Evolutionary conservation across 2,329 filamentous ascomycete genomes (phyloP).

Genomic region (Penicillium sp.): DNA sequence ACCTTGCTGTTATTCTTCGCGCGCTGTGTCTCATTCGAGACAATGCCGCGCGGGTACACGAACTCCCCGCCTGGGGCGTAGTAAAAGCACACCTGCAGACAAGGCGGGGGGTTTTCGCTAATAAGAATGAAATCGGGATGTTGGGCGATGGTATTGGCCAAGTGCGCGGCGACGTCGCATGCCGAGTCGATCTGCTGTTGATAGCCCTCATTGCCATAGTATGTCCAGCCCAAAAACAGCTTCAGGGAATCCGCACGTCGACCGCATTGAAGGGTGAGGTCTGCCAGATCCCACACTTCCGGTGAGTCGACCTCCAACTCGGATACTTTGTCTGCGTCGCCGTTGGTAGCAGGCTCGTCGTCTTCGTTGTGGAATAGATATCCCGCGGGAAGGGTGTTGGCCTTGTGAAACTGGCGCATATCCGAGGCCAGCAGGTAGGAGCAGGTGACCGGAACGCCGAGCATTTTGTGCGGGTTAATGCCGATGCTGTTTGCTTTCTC

Average conservation of each 20-base stretch:
- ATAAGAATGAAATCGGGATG: conserved; percentile 66
- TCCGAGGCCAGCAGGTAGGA: conserved; percentile 82
- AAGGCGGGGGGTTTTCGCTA: conserved; percentile 73
- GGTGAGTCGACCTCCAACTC: conserved; percentile 34
- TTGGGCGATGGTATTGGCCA: conserved; percentile 59
- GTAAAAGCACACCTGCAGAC: conserved; percentile 94
- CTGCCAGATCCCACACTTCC: conserved; percentile 84
- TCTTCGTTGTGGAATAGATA: conserved; percentile 72
- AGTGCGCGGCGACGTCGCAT: conserved; percentile 66
- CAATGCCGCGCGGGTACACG: conserved; percentile 31
- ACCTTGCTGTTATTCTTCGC: conserved; percentile 52
- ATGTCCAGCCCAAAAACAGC: conserved; percentile 82
- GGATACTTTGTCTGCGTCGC: conserved; percentile 12
- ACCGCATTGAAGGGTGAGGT: conserved; percentile 90
- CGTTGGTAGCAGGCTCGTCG: conserved; percentile 35
- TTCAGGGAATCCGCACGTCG: conserved; percentile 82
- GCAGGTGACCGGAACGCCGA: conserved; percentile 85
- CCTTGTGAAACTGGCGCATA: conserved; percentile 70
- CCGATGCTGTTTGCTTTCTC: conserved; percentile 77
- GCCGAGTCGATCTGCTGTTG: conserved; percentile 66
- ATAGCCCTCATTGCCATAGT: conserved; percentile 78
- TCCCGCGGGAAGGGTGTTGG: conserved; percentile 81
- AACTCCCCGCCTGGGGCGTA: conserved; percentile 62
- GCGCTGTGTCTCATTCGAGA: conserved; percentile 36
- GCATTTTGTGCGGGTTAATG: conserved; percentile 96